Evolutionary conservation across 2,329 filamentous ascomycete genomes (phyloP).

Genomic region (Ilyonectria destructans): DNA sequence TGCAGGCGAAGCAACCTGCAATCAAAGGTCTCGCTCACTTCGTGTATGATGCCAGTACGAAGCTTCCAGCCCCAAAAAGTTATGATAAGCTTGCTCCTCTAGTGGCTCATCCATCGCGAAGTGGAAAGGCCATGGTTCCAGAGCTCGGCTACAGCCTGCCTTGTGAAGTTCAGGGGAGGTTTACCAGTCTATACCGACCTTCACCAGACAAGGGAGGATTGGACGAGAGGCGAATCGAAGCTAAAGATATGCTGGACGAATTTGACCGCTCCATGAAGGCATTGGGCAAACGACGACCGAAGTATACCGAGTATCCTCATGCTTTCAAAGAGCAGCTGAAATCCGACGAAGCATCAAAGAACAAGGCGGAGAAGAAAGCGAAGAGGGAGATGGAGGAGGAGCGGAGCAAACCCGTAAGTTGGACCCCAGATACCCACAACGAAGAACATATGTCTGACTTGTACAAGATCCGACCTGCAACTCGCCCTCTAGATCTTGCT

Average conservation of each 20-base stretch:
- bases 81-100: slow-evolving; percentile 63
- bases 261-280: slow-evolving; percentile 61
- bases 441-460: slow-evolving; percentile 21
- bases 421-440: not conserved
- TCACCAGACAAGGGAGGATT: slow-evolving; percentile 58
- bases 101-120: slow-evolving; percentile 59
- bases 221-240: slow-evolving; percentile 60
- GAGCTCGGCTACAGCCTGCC: slow-evolving; percentile 59
- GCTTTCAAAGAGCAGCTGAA: slow-evolving; percentile 65
- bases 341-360: slow-evolving; percentile 62
- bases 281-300: slow-evolving; percentile 61
- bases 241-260: slow-evolving; percentile 58
- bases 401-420: slow-evolving; percentile 58
- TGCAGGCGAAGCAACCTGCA: slow-evolving; percentile 57
- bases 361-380: slow-evolving; percentile 64
- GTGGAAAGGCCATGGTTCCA: slow-evolving; percentile 57
- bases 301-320: slow-evolving; percentile 65
- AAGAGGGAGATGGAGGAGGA: slow-evolving; percentile 61
- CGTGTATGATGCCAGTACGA: slow-evolving; percentile 57
- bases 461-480: slow-evolving; percentile 58
- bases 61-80: slow-evolving; percentile 62
- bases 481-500: slow-evolving; percentile 62
- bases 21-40: slow-evolving; percentile 59
- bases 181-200: slow-evolving; percentile 60
- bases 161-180: slow-evolving; percentile 62